Base-by-base conservation (phyloP, 331 rosid genomes). In the Dryas integrifolia region DNA sequence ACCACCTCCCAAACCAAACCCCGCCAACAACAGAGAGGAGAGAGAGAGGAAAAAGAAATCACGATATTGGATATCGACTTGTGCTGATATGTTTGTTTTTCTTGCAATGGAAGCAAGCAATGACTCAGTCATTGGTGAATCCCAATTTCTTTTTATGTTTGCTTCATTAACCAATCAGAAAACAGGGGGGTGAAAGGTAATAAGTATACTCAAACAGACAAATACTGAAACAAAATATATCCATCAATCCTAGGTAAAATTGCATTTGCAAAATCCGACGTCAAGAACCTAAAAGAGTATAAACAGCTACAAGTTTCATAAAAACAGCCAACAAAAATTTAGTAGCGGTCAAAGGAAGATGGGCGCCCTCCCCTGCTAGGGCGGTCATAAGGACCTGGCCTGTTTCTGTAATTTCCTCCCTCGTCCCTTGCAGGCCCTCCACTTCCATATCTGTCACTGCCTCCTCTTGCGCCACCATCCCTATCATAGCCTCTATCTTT, bases 331-430 rank as follows among this genome's bases (percentile, higher is more conserved):
- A 7, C 41, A 30, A 52, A 50, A 46, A 72, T 58, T 79, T 76
- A 92, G 79, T 86, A 90, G 68, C 92, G 96, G 46, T 88, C 96
- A 30, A 87, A 89, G 4, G 96, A 87, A 55, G 92, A 77, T 4
- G 88, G 88, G 3, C 87, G 90, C 13, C 88, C 86, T 38, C 76
- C 85, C 84, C 96, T 72, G 80, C 60, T 76, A 0, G 92, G 85
- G 72, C 96, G 92, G 48, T 92, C 92, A 50, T 84, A 88, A 40
- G 96, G 96, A 72, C 87, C 96, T 9, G 92, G 67, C 80, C 92
- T 85, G 18, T 81, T 82, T 85, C 88, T 81, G 79, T 84, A 92
- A 68, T 78, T 74, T 82, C 89, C 84, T 77, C 94, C 96, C 53
- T 86, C 96, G 0, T 80, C 87, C 24, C 93, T 82, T 56, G 90